Percentiles rank a stretch among this genome's conserved stretches.
phyloP scores from a whole-genome alignment of 75 land plant species.

The Ceratopteris richardii region DNA sequence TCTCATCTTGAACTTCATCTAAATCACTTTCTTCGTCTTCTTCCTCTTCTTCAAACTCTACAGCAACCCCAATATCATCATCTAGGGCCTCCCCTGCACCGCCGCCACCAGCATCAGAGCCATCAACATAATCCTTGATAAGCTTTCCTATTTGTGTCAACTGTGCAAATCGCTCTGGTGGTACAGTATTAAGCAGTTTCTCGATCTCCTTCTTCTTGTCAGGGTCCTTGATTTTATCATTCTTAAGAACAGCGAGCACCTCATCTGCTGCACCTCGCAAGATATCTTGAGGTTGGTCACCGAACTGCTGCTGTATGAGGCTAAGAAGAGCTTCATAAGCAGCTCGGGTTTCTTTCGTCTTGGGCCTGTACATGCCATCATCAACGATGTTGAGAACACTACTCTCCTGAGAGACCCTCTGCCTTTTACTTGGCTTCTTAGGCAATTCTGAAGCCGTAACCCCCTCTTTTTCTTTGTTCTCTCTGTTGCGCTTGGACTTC shows the following conservation, averaged over 20 bases:
- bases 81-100: constrained; percentile 56
- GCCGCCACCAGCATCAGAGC: constrained; percentile 28
- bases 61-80: constrained; percentile 92
- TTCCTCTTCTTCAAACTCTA: constrained; percentile 90
- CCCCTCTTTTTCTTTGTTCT: constrained; percentile 42
- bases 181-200: constrained; percentile 67
- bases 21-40: constrained; percentile 86
- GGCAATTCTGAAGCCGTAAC: constrained; percentile 13
- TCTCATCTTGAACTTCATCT: constrained; percentile 76
- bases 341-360: constrained; percentile 86
- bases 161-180: constrained; percentile 60
- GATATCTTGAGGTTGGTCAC: constrained; percentile 87
- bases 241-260: constrained; percentile 77
- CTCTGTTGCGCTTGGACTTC: constrained; percentile 55
- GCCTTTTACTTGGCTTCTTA: constrained; percentile 43
- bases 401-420: constrained; percentile 50
- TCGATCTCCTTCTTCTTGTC: constrained; percentile 99
- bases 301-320: constrained; percentile 82
- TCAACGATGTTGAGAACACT: constrained; percentile 66
- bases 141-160: constrained; percentile 71
- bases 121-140: constrained; percentile 84
- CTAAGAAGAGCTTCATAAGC: constrained; percentile 91
- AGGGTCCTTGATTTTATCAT: constrained; percentile 68
- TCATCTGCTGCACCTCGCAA: constrained; percentile 87
- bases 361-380: constrained; percentile 74